Percentiles rank a stretch among this genome's conserved stretches.
Conservation (phyloP, 169 alveolate species). For the Perkinsus chesapeaki region DNA sequence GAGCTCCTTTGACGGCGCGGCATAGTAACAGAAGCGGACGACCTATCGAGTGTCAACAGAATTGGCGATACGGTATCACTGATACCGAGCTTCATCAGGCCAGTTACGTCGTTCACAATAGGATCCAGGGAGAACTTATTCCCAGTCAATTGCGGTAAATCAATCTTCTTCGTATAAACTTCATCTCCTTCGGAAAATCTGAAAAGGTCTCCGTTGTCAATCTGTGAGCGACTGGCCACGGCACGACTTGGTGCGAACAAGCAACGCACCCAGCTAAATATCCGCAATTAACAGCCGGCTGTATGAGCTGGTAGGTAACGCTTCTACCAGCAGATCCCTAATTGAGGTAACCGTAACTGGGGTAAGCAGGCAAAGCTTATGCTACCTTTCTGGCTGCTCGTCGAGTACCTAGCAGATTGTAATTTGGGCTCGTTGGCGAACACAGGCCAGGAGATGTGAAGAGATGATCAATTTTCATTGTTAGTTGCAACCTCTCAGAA, state of each 20-base stretch:
- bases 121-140: background rate
- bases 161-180: background rate
- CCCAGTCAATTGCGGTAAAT: background rate
- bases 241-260: too few species aligned
- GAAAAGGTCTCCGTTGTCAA: too few species aligned
- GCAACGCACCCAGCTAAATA: background rate
- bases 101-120: background rate
- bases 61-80: background rate
- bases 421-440: background rate
- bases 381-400: background rate
- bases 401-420: background rate
- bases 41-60: too few species aligned
- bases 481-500: too few species aligned
- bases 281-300: background rate
- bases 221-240: too few species aligned
- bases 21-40: background rate
- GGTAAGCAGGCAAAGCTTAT: too few species aligned
- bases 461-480: background rate
- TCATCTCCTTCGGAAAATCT: background rate
- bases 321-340: background rate
- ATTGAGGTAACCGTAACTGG: background rate
- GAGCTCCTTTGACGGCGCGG: background rate
- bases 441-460: background rate
- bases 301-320: background rate
- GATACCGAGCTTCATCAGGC: background rate